phyloP scores from a whole-genome alignment of 768 basidiomycete species.

The Russula dissimulans region DNA sequence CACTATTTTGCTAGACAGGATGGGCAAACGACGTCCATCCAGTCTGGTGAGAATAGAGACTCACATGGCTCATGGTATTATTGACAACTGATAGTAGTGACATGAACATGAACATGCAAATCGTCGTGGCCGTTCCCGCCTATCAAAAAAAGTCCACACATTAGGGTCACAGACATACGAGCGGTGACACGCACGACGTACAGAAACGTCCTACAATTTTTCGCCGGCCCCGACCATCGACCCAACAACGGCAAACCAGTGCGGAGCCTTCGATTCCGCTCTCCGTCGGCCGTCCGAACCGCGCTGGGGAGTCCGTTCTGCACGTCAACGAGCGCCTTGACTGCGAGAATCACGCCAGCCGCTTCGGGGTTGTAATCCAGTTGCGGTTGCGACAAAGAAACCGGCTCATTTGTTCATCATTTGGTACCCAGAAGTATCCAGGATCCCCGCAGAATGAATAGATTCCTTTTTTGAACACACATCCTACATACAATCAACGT shows the following conservation, averaged over 20 bases:
- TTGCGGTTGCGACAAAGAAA: background rate
- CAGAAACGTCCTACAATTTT: background rate
- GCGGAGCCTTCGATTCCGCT: conserved; percentile 50
- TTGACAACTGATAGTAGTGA: too few species aligned
- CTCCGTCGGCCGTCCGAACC: conserved; percentile 65
- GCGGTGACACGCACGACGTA: too few species aligned
- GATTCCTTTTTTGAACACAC: conserved; percentile 79
- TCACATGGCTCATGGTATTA: too few species aligned
- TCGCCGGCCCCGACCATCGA: conserved; percentile 20
- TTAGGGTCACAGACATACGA: too few species aligned
- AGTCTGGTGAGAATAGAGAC: too few species aligned
- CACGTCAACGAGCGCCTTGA: conserved; percentile 88
- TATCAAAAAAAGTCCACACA: too few species aligned
- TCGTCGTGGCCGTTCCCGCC: too few species aligned
- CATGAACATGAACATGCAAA: too few species aligned
- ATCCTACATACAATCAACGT: conserved; percentile 44
- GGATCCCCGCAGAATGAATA: conserved; percentile 81
- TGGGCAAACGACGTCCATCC: too few species aligned
- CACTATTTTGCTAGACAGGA: too few species aligned
- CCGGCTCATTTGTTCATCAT: conserved; percentile 74
- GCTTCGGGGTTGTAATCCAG: conserved; percentile 45
- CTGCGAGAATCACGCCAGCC: conserved; percentile 76
- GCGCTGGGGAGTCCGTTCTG: conserved; percentile 64
- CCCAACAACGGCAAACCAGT: conserved; percentile 54
- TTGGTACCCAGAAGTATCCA: conserved; percentile 74